These are phyloP conservation scores for Massariosphaeria phaeospora DNA, from an alignment of 495 filamentous ascomycete genomes.

Conservation along the genomic window DNA sequence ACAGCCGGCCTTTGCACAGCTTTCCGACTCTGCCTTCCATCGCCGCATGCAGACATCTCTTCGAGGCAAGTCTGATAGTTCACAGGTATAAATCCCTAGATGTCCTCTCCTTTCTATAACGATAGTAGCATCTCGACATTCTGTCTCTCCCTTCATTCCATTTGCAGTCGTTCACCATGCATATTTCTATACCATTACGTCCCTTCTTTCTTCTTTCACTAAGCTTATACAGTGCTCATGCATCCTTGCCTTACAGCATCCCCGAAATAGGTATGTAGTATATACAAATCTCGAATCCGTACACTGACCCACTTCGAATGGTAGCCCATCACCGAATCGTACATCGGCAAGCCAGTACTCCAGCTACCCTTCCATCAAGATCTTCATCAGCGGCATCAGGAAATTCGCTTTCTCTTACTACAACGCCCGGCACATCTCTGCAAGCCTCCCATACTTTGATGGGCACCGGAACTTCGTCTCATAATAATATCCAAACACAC, in stretches of 20 bases:
- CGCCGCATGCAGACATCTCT: not conserved
- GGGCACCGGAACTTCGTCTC: no score
- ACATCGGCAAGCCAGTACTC: not conserved
- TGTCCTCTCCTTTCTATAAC: no score
- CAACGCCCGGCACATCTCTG: no score
- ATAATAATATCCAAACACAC: not conserved
- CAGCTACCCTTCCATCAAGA: not conserved
- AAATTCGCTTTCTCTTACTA: not conserved
- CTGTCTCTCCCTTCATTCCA: no score
- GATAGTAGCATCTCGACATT: no score
- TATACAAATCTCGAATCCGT: no score
- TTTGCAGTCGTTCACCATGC: no score
- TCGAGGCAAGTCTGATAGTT: not conserved
- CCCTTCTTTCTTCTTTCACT: not conserved
- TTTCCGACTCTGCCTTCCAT: not conserved
- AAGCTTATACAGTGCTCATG: not conserved
- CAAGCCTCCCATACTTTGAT: no score
- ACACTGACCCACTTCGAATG: not conserved
- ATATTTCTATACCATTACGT: no score
- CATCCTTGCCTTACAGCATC: conserved; percentile 4
- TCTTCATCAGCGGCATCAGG: not conserved
- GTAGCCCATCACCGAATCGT: not conserved
- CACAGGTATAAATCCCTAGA: not conserved
- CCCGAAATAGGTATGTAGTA: not conserved
- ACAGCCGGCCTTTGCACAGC: no score